phyloP scores from a whole-genome alignment of 345 rosid genomes.

The Fremontodendron californicum region DNA sequence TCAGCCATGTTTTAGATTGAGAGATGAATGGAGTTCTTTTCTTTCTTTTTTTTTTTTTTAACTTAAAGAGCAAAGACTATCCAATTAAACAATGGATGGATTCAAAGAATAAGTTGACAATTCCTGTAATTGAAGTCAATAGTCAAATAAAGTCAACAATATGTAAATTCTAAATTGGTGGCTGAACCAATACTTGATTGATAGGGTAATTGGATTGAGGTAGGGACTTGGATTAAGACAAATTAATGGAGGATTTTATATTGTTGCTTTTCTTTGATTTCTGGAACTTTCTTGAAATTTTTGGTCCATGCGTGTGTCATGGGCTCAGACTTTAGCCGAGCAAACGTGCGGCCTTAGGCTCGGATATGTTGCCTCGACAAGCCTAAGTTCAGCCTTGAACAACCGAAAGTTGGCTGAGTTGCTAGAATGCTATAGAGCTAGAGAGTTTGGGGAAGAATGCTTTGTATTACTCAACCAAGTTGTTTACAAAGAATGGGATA shows the following conservation, averaged over 20 bases:
- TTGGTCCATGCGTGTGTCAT: slow-evolving; percentile 14
- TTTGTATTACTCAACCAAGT: too few relatives aligned
- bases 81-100: neutral
- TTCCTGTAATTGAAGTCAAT: neutral
- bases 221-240: too few relatives aligned
- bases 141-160: neutral
- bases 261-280: slow-evolving; percentile 16
- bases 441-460: too few relatives aligned
- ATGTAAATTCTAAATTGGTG: neutral
- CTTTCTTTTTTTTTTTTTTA: neutral
- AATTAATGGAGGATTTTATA: too few relatives aligned
- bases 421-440: too few relatives aligned
- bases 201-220: too few relatives aligned
- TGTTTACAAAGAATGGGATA: too few relatives aligned
- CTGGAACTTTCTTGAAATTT: neutral
- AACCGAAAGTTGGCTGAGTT: too few relatives aligned
- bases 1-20: slow-evolving; percentile 13
- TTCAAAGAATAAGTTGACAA: neutral
- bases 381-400: too few relatives aligned
- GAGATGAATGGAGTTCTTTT: neutral
- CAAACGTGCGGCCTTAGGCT: too few relatives aligned
- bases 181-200: neutral
- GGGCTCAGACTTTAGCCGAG: too few relatives aligned
- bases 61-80: neutral
- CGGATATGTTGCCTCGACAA: too few relatives aligned